These are phyloP conservation scores for Geotrichum australiense DNA, from an alignment of 1,139 yeast species.

Conservation along the genomic window DNA sequence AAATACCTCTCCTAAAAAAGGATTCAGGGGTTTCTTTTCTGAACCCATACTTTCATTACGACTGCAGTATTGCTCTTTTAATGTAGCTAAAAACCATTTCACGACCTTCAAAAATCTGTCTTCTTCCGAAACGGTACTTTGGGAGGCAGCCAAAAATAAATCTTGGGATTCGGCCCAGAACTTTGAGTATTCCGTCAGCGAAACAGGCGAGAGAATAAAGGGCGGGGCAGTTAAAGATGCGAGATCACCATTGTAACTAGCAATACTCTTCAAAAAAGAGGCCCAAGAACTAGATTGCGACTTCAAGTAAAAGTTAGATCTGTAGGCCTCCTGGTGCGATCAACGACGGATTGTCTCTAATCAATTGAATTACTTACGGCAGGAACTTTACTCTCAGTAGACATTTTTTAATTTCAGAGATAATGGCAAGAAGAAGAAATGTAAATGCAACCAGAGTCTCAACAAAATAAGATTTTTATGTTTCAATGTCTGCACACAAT, in stretches of 20 bases:
- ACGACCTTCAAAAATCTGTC: constrained; percentile 79
- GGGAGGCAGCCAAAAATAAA: constrained; percentile 63
- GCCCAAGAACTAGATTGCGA: constrained; percentile 26
- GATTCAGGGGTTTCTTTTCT: constrained; percentile 93
- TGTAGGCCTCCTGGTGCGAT: neutral
- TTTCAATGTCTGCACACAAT: neutral
- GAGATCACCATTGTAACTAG: constrained; percentile 89
- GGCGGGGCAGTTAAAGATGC: constrained; percentile 96
- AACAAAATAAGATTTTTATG: neutral
- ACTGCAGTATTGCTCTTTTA: constrained; percentile 89
- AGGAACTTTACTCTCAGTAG: constrained; percentile 21
- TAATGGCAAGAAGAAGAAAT: constrained; percentile 2
- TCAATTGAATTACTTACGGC: constrained; percentile 18
- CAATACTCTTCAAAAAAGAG: constrained; percentile 80
- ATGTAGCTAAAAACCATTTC: constrained; percentile 84
- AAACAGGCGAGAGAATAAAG: constrained; percentile 86
- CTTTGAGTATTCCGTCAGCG: constrained; percentile 83
- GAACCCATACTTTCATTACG: constrained; percentile 85
- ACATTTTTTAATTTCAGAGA: constrained; percentile 8
- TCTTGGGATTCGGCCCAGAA: constrained; percentile 81
- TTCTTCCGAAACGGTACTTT: constrained; percentile 40
- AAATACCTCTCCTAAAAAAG: constrained; percentile 87
- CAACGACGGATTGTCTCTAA: neutral
- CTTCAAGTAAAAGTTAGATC: neutral
- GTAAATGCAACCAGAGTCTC: neutral